Percentiles rank a stretch among this genome's conserved stretches.
Conservation (phyloP, 2,329 filamentous ascomycete genomes). For the Pleochaeta shiraiana region DNA sequence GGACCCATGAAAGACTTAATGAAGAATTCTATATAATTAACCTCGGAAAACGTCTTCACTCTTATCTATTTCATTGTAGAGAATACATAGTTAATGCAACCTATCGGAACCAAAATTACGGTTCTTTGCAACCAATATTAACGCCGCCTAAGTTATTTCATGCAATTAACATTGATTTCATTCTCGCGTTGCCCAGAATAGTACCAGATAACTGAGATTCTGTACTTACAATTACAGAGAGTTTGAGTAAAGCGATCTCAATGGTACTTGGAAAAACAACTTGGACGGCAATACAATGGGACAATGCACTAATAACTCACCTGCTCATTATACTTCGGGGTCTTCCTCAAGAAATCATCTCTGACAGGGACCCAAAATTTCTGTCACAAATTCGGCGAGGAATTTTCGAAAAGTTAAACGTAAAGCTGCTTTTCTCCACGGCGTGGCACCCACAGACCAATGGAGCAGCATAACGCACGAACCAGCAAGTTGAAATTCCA, state of each 20-base stretch:
- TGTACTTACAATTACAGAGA: neutral
- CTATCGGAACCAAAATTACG: neutral
- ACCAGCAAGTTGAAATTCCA: neutral
- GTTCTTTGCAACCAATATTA: neutral
- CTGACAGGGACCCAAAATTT: neutral
- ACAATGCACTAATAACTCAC: neutral
- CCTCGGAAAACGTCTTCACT: neutral
- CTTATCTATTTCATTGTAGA: neutral
- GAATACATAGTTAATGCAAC: neutral
- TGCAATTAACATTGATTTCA: neutral
- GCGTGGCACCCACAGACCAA: neutral
- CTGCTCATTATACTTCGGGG: neutral
- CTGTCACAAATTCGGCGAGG: neutral
- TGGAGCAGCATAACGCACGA: neutral
- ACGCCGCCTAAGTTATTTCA: neutral
- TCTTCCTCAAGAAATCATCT: neutral
- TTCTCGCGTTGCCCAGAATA: neutral
- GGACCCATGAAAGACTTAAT: neutral
- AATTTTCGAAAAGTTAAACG: neutral
- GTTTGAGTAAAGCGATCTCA: neutral
- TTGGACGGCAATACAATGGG: neutral
- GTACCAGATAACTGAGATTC: neutral
- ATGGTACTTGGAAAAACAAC: neutral
- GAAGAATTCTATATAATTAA: neutral
- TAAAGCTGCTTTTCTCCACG: neutral